Evolutionary conservation across 1,139 yeast genomes (phyloP).

Genomic region (Candida sanyaensis): DNA sequence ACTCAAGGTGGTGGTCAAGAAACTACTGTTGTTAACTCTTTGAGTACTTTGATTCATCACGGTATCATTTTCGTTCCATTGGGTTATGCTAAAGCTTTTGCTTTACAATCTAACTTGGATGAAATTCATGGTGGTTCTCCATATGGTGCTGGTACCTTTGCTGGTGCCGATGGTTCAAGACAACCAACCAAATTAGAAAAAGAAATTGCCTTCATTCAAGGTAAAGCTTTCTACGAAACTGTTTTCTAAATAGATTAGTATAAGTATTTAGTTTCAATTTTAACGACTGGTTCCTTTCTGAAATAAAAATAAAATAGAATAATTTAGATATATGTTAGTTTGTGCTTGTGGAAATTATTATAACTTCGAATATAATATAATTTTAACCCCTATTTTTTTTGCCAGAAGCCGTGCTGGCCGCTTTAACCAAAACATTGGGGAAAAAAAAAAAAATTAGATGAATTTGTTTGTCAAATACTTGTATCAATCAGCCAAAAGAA

Average conservation of each 20-base stretch:
- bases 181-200: conserved; percentile 63
- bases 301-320: too few species aligned
- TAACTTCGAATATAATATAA: too few species aligned
- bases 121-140: conserved; percentile 80
- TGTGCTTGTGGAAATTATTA: too few species aligned
- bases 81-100: conserved; percentile 69
- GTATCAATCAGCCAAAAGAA: too few species aligned
- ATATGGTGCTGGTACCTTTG: too few species aligned
- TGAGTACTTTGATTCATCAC: conserved; percentile 74
- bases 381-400: too few species aligned
- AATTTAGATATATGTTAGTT: background rate
- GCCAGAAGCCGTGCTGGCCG: too few species aligned
- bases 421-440: too few species aligned
- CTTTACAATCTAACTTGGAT: conserved; percentile 56
- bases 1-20: conserved; percentile 88
- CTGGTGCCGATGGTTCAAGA: too few species aligned
- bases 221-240: conserved; percentile 40
- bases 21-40: conserved; percentile 61
- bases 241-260: background rate
- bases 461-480: too few species aligned
- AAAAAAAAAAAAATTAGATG: too few species aligned
- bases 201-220: conserved; percentile 64
- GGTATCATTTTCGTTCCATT: conserved; percentile 80
- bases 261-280: background rate
- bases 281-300: too few species aligned